Base-by-base conservation (phyloP, 2,329 filamentous ascomycete species). In the Cladosporium sphaerospermum region DNA sequence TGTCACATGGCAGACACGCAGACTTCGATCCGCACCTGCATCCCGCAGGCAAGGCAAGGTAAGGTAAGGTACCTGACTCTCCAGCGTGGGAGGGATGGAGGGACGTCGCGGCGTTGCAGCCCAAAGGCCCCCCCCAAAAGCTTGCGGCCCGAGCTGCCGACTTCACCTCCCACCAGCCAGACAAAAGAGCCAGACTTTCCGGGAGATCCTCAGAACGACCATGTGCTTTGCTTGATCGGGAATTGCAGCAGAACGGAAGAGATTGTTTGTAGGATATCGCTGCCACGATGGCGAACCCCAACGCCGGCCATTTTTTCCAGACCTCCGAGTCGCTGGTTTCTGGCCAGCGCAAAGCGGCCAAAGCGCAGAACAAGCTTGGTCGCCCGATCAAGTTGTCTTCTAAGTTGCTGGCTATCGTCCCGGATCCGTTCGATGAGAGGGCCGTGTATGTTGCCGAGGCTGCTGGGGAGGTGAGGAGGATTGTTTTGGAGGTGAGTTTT, bases 391-490 rank as follows among this genome's bases (percentile, higher is more conserved):
- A 77, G 53, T 78, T 96, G 54, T 84, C 86, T 59, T 92, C 89
- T 59, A 99, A 99, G 73, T 81, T 97, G 54, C 78, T 96, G 50
- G 89, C 86, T 28, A 80, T 88, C 31, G 73, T 82, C 18, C 67
- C 78, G 9, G 88, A 95, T 66, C 86, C 88, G 7, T 73, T 77
- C 46, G 79, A 81, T 49, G 70, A 78, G 3, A 75, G 75, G 14
- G 75, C 78, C 6, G 75, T 96, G 37, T 90, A 89, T 68, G 77
- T 96, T 33, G 91, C 92, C 23, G 90, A 96, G 70, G 93, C 91
- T 47, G 85, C 85, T n/a, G 92, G 90, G 4, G 83, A 80, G 44
- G 83, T 93, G 36, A 84, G 88, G 50, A 81, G 81, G 58, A 75
- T 97, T 42, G 79, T 83, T 56, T 72, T 93, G 56, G 83, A 92